Conservation (phyloP, 2,329 filamentous ascomycete species). For the Colletotrichum liriopes region DNA sequence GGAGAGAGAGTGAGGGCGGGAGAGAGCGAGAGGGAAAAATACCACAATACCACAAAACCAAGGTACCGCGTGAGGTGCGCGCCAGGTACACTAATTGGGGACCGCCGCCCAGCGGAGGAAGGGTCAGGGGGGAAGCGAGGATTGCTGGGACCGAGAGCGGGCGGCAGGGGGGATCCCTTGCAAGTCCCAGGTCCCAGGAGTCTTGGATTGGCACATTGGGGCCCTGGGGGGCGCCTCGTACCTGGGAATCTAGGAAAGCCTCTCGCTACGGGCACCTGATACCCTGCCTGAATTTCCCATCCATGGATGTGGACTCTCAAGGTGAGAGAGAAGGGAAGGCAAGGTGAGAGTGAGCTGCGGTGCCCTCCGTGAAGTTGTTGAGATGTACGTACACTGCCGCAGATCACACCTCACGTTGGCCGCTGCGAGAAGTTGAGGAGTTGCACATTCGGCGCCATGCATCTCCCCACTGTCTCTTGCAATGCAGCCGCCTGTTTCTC, state of each 20-base stretch:
- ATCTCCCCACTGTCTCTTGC: neutral
- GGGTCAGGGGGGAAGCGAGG: neutral
- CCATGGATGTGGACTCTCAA: constrained; percentile 7
- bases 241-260: constrained; percentile 14
- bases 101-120: neutral
- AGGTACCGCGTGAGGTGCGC: neutral
- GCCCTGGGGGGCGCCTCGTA: neutral
- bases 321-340: constrained; percentile 13
- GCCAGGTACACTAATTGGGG: neutral
- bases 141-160: constrained; percentile 4
- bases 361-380: neutral
- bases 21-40: neutral
- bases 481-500: neutral
- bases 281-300: constrained; percentile 29
- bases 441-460: neutral
- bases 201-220: constrained; percentile 13
- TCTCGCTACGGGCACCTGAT: constrained; percentile 28
- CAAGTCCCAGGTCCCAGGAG: constrained; percentile 19
- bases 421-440: neutral
- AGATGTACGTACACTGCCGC: neutral
- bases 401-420: neutral
- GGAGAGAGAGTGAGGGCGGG: neutral
- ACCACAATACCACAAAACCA: neutral
- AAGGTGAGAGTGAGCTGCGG: neutral
- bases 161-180: constrained; percentile 21